Base-by-base conservation (phyloP, 1,284 basidiomycete genomes). In the Butyriboletus appendiculatus region DNA sequence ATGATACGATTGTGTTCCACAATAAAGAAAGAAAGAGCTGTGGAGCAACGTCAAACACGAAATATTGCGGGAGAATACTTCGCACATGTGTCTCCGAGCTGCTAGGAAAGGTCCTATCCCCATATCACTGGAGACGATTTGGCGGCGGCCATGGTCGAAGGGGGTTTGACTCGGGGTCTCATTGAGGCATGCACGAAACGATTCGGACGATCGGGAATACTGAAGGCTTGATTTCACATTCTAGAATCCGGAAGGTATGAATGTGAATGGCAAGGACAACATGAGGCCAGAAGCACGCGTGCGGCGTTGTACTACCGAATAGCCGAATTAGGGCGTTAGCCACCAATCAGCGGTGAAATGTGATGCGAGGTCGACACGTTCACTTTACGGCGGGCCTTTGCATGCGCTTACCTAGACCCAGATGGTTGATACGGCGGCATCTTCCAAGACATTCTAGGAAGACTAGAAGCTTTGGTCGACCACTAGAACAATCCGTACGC, bases 251-350 rank as follows among this genome's bases (percentile, higher is more conserved):
- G 35, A 52, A 48, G 55, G 53, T 45, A 48, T 47, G 62, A 63
- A 62, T 56, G 65, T 57, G 65, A 51, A 50, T 61, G 20, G 59
- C 57, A 63, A 57, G 66, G 67, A 47, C 11, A 62, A 68, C 65
- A 67, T 48, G 65, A 70, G 65, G 65, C 65, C 33, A 53, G 55
- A 45, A 53, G 67, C 66, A 69, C 56, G n/a, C n/a, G n/a, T n/a
- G n/a, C n/a, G 41, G 59, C 63, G 47, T 55, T 49, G 34, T 43
- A 34, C 42, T 55, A 50, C 63, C 56, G 48, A 55, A 38, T 50
- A 57, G 45, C 52, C 65, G 55, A 47, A 48, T 64, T 51, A 58
- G 63, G 63, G 51, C 47, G 16, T 43, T 42, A 55, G 50, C 48
- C 53, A 59, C 47, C 41, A 60, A 56, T 57, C 52, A 37, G 40